These are phyloP conservation scores for Corymbia citriodora DNA, from an alignment of 441 rosid genomes.

Conservation along the genomic window DNA sequence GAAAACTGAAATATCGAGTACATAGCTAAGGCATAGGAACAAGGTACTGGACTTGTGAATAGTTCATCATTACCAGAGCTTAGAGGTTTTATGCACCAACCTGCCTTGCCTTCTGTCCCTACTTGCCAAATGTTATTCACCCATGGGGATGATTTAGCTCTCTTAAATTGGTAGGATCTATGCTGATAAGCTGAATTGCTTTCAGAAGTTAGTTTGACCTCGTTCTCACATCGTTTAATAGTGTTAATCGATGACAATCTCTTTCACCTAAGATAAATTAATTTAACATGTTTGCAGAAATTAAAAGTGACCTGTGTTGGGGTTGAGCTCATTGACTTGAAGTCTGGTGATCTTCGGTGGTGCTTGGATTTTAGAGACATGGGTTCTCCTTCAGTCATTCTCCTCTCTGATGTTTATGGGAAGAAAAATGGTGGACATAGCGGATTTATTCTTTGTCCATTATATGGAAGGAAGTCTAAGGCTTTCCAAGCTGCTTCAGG, in stretches of 20 bases:
- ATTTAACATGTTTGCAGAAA: conserved; percentile 46
- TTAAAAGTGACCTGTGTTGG: conserved; percentile 82
- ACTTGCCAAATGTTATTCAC: not conserved
- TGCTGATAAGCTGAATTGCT: not conserved
- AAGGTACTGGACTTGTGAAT: not conserved
- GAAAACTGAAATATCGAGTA: not conserved
- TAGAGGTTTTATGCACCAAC: not conserved
- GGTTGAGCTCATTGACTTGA: conserved; percentile 72
- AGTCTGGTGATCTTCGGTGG: conserved; percentile 88
- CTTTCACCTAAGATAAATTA: not conserved
- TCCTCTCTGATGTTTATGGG: conserved; percentile 74
- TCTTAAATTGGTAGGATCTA: not conserved
- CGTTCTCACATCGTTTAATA: not conserved
- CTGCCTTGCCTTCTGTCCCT: not conserved
- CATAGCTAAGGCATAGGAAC: not conserved
- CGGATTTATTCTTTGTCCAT: conserved; percentile 84
- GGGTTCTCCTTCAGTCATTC: conserved; percentile 82
- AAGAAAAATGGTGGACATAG: conserved; percentile 59
- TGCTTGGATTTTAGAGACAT: conserved; percentile 98
- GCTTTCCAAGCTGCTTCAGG: conserved; percentile 98
- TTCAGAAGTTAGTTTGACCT: not conserved
- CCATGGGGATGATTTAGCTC: not conserved
- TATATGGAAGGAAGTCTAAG: conserved; percentile 98
- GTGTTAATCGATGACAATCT: not conserved
- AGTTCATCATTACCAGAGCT: not conserved